Percentiles rank a stretch among this genome's conserved stretches.
phyloP scores from a whole-genome alignment of 2,329 filamentous ascomycete species.

The Ceratocystis lukuohia region DNA sequence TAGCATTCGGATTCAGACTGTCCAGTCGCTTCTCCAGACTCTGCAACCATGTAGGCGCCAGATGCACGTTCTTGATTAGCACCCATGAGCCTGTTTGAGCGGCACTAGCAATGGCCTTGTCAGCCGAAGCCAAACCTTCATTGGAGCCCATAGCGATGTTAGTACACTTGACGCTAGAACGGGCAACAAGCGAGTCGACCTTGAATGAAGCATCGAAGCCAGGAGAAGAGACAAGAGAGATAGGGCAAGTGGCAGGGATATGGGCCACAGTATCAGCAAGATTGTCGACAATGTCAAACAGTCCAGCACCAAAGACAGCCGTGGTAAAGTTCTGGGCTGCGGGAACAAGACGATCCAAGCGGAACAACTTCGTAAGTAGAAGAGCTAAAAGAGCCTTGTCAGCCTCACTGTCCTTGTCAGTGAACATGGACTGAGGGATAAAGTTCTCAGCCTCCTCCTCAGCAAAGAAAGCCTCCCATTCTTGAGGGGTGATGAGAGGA shows the following conservation, averaged over 20 bases:
- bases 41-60: conserved; percentile 91
- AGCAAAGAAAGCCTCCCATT: conserved; percentile 70
- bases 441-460: conserved; percentile 79
- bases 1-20: conserved; percentile 79
- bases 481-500: conserved; percentile 43
- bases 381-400: conserved; percentile 74
- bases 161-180: conserved; percentile 67
- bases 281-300: conserved; percentile 77
- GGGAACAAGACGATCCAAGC: conserved; percentile 88
- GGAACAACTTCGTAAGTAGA: conserved; percentile 83
- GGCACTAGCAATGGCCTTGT: conserved; percentile 88
- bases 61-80: conserved; percentile 95
- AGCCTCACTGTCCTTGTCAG: conserved; percentile 41
- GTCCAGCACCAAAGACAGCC: conserved; percentile 66
- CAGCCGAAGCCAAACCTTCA: conserved; percentile 79
- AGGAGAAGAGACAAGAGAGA: conserved; percentile 84
- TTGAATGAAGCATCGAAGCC: conserved; percentile 99
- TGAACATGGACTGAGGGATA: conserved; percentile 60
- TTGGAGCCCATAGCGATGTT: conserved; percentile 99
- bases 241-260: conserved; percentile 70
- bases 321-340: conserved; percentile 82
- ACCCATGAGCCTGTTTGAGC: conserved; percentile 92
- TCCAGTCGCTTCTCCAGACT: conserved; percentile 95
- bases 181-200: conserved; percentile 85
- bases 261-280: conserved; percentile 73